These are phyloP conservation scores for Chamaecyparis obtusa DNA, from an alignment of 75 land plant genomes.

Conservation along the genomic window DNA sequence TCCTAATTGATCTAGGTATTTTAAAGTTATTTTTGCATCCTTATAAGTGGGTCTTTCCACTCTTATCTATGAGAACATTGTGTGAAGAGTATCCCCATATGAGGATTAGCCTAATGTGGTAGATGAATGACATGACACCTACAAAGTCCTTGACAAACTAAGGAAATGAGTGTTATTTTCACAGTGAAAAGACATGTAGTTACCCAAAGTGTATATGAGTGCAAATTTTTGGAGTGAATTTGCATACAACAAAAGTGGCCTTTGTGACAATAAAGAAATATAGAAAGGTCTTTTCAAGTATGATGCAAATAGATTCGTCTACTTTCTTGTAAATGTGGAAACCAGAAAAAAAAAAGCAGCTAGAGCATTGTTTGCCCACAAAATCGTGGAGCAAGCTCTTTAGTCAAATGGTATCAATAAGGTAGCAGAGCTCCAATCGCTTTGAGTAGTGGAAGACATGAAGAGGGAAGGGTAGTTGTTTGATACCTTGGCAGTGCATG, in stretches of 20 bases:
- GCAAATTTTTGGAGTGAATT: slow-evolving; percentile 11
- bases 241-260: no score
- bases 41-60: slow-evolving; percentile 25
- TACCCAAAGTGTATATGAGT: slow-evolving; percentile 65
- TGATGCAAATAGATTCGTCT: slow-evolving; percentile 39
- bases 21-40: no score
- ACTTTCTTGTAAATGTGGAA: slow-evolving; percentile 43
- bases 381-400: slow-evolving; percentile 35
- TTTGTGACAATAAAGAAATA: slow-evolving; percentile 25
- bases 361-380: slow-evolving; percentile 62
- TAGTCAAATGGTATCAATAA: slow-evolving; percentile 7
- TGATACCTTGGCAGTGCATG: slow-evolving; percentile 65
- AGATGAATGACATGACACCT: slow-evolving; percentile 25
- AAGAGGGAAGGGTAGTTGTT: slow-evolving; percentile 31
- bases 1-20: no score
- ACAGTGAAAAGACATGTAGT: slow-evolving; percentile 33
- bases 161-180: slow-evolving; percentile 59
- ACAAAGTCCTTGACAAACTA: slow-evolving; percentile 42
- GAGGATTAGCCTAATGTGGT: slow-evolving; percentile 17
- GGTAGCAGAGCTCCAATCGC: slow-evolving; percentile 73
- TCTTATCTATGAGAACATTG: slow-evolving; percentile 52
- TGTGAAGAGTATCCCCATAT: slow-evolving; percentile 41
- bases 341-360: slow-evolving; percentile 51
- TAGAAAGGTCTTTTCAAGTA: slow-evolving; percentile 61
- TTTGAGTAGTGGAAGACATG: slow-evolving; percentile 55